A percentile compares a stretch with the other conserved stretches of the same genome.
phyloP scores from a whole-genome alignment of 257 asterid species.

The Solanum bulbocastanum region DNA sequence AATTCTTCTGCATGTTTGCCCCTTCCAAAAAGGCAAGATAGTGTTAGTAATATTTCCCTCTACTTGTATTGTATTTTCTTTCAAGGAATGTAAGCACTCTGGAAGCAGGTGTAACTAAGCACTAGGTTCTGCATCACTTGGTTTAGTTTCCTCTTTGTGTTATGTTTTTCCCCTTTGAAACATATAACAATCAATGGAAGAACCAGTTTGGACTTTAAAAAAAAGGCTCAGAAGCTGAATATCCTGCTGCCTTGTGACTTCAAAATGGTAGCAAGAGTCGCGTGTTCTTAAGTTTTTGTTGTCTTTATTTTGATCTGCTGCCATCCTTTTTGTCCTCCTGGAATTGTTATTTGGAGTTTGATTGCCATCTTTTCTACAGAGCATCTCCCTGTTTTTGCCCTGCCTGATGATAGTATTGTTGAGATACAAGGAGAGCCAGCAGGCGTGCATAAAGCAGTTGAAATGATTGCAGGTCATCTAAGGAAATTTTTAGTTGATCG shows the following conservation, averaged over 20 bases:
- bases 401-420: conserved; percentile 80
- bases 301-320: background rate
- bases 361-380: conserved; percentile 30
- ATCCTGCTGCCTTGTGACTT: background rate
- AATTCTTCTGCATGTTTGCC: background rate
- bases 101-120: background rate
- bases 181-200: background rate
- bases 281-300: background rate
- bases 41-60: background rate
- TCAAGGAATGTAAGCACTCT: background rate
- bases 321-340: background rate
- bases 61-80: background rate
- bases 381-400: conserved; percentile 68
- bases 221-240: background rate
- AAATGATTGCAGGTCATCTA: conserved; percentile 64
- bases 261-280: background rate
- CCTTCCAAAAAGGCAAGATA: background rate
- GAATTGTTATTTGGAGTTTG: background rate
- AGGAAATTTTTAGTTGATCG: conserved; percentile 89
- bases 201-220: background rate
- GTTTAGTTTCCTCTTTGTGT: background rate
- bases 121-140: background rate
- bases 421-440: conserved; percentile 90
- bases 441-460: conserved; percentile 68
- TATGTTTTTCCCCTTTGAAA: background rate